Evolutionary conservation across 1,139 yeast genomes (phyloP).

Genomic region (Diutina pseudorugosa): DNA sequence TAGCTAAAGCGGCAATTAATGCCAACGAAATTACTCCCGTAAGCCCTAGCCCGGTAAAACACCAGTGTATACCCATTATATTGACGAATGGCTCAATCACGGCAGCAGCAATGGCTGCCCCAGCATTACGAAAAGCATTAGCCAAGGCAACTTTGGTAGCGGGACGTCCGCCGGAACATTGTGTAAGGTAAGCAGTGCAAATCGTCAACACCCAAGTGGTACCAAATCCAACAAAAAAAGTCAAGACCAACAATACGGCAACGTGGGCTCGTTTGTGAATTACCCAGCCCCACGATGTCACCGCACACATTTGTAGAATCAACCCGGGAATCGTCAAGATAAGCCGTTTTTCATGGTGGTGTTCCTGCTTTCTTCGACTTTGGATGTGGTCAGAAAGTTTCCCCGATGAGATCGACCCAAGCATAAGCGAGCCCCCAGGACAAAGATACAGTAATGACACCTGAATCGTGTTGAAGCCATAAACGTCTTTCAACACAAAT

Average conservation of each 20-base stretch:
- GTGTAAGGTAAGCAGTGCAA: background rate
- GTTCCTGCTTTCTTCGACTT: background rate
- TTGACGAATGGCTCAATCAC: background rate
- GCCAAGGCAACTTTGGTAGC: background rate
- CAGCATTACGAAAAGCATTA: background rate
- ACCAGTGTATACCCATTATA: background rate
- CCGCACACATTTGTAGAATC: background rate
- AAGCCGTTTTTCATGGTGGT: background rate
- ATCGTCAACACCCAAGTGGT: conserved; percentile 3
- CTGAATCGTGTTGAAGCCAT: conserved; percentile 22
- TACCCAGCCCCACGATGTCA: background rate
- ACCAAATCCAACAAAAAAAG: background rate
- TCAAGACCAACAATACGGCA: background rate
- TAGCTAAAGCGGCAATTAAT: background rate
- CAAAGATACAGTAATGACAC: conserved; percentile 36
- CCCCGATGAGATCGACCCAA: conserved; percentile 42
- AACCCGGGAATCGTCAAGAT: background rate
- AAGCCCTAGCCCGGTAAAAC: background rate
- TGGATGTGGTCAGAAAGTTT: conserved; percentile 27
- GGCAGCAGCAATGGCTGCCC: conserved; percentile 2
- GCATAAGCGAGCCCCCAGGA: conserved; percentile 39
- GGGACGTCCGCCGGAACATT: background rate
- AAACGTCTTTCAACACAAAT: conserved; percentile 22
- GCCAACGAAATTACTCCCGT: background rate
- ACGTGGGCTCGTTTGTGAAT: background rate